Evolutionary conservation across 2,329 filamentous ascomycete genomes (phyloP).

Genomic region (Claviceps sp.): DNA sequence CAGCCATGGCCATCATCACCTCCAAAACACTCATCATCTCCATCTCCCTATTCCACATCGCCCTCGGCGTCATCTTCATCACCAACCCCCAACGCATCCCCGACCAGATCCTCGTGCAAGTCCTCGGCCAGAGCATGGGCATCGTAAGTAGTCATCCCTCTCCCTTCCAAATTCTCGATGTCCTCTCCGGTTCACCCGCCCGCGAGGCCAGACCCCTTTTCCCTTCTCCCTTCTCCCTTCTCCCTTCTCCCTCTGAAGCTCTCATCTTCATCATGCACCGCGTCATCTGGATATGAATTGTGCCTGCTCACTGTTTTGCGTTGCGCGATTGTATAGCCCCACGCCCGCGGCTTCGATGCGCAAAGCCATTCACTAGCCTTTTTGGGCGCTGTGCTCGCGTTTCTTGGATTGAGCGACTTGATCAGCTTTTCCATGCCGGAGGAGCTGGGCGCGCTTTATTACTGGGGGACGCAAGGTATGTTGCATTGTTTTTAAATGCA

Average conservation of each 20-base stretch:
- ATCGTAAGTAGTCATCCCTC: slow-evolving; percentile 40
- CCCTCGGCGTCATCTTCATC: slow-evolving; percentile 72
- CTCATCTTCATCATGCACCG: too few relatives aligned
- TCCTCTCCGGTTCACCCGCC: too few relatives aligned
- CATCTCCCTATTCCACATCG: slow-evolving; percentile 73
- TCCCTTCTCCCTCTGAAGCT: too few relatives aligned
- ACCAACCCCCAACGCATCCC: slow-evolving; percentile 58
- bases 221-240: too few relatives aligned
- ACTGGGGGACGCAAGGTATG: slow-evolving; percentile 54
- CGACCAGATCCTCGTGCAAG: slow-evolving; percentile 66
- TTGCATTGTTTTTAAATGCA: slow-evolving; percentile 5
- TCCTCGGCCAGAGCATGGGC: slow-evolving; percentile 73
- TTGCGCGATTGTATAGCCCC: slow-evolving; percentile 38
- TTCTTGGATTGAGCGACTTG: slow-evolving; percentile 50
- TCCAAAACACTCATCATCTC: slow-evolving; percentile 69
- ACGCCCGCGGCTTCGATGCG: slow-evolving; percentile 52
- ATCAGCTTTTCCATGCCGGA: slow-evolving; percentile 55
- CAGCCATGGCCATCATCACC: slow-evolving; percentile 66
- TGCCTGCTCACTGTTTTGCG: too few relatives aligned
- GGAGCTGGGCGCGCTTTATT: slow-evolving; percentile 46
- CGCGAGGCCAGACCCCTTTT: too few relatives aligned
- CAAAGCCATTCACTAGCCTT: slow-evolving; percentile 61
- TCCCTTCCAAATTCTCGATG: too few relatives aligned
- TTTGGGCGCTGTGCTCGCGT: slow-evolving; percentile 52
- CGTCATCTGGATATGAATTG: too few relatives aligned